phyloP scores from a whole-genome alignment of 169 alveolate genomes.

The Besnoitia besnoiti region DNA sequence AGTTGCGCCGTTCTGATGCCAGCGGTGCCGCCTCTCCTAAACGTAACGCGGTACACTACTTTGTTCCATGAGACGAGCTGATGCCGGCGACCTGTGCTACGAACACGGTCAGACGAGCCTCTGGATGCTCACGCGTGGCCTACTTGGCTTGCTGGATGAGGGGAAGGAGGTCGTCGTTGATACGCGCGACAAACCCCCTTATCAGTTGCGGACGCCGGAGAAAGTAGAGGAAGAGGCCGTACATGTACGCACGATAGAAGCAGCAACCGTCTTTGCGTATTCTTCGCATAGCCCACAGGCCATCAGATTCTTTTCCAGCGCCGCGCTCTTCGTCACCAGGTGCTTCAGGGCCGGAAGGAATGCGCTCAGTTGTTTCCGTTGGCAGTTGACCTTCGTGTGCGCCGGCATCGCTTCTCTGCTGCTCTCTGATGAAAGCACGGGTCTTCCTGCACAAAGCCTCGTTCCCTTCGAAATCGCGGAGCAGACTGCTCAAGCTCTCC shows the following conservation, averaged over 20 bases:
- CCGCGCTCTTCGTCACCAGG: neutral
- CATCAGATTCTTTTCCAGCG: neutral
- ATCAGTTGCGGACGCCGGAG: neutral
- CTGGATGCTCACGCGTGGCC: too few species aligned
- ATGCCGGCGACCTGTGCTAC: too few species aligned
- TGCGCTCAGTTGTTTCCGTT: neutral
- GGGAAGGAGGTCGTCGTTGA: slow-evolving; percentile 24
- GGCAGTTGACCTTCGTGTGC: neutral
- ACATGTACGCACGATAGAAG: slow-evolving; percentile 64
- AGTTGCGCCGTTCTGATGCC: too few species aligned
- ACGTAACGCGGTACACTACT: too few species aligned
- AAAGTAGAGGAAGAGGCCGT: slow-evolving; percentile 48
- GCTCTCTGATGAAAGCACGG: neutral
- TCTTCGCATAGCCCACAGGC: slow-evolving; percentile 38
- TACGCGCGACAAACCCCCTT: neutral
- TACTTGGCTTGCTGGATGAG: neutral
- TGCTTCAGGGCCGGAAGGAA: neutral
- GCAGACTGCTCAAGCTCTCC: neutral
- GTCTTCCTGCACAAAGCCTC: slow-evolving; percentile 12
- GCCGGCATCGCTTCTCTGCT: neutral
- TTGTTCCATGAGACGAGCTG: too few species aligned
- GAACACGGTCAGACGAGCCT: too few species aligned
- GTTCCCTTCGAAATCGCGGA: slow-evolving; percentile 46
- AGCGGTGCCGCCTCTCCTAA: too few species aligned
- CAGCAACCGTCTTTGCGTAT: slow-evolving; percentile 68